phyloP scores from a whole-genome alignment of 208 protist species.

The Porcisia hertigi region DNA sequence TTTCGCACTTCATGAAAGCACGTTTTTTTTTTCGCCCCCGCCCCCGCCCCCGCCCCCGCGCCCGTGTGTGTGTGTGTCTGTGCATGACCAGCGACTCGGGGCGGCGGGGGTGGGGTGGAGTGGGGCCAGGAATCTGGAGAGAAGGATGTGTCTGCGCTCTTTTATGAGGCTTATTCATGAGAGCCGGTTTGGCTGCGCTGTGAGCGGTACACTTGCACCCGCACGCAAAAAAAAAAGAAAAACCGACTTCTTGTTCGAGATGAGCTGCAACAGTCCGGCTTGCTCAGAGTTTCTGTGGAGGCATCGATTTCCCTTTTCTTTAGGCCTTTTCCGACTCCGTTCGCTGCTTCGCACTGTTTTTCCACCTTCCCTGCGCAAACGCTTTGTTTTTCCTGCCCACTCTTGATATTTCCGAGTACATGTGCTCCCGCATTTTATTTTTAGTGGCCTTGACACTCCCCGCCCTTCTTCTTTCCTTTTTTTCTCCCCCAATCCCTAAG shows the following conservation, averaged over 20 bases:
- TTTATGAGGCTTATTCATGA: background rate
- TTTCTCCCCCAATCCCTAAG: background rate
- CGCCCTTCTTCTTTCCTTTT: background rate
- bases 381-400: background rate
- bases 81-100: too few relatives aligned
- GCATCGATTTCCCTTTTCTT: background rate
- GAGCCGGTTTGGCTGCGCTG: background rate
- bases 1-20: constrained; percentile 20
- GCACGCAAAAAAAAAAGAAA: too few relatives aligned
- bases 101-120: too few relatives aligned
- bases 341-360: background rate
- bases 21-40: background rate
- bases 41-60: too few relatives aligned
- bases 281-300: background rate
- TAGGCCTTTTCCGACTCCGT: background rate
- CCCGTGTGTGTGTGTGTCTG: background rate
- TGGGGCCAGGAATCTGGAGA: background rate
- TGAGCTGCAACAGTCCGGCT: background rate
- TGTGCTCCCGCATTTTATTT: background rate
- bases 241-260: background rate
- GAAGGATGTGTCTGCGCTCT: background rate
- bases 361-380: too few relatives aligned
- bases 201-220: background rate
- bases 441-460: background rate
- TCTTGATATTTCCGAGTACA: background rate